Evolutionary conservation across 176 grass and related monocot genomes (phyloP).

Genomic region (Oryza australiensis): DNA sequence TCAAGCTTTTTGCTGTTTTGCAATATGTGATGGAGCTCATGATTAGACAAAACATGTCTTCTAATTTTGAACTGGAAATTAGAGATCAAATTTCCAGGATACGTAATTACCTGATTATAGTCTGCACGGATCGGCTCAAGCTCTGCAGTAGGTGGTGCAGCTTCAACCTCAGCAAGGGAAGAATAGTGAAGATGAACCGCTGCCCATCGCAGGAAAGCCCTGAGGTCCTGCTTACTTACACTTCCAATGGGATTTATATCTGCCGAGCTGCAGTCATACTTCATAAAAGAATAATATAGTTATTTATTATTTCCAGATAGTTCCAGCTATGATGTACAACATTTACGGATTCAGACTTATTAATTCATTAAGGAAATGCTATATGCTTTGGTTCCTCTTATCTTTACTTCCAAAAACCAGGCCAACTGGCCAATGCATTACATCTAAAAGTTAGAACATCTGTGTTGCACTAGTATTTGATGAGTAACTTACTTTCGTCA

Average conservation of each 20-base stretch:
- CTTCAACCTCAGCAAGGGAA: slow-evolving; percentile 92
- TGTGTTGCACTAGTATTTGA: background rate
- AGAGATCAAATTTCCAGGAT: background rate
- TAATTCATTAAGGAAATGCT: background rate
- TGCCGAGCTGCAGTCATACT: slow-evolving; percentile 99
- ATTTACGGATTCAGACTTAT: background rate
- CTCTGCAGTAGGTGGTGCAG: slow-evolving; percentile 95
- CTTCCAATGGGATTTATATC: slow-evolving; percentile 99
- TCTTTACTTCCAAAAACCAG: background rate
- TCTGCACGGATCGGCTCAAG: slow-evolving; percentile 85
- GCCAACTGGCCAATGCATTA: background rate
- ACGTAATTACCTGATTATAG: slow-evolving; percentile 71
- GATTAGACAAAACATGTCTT: background rate
- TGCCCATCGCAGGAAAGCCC: slow-evolving; percentile 86
- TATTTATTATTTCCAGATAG: background rate
- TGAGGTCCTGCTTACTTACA: slow-evolving; percentile 94
- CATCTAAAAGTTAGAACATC: background rate
- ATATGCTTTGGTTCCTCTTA: background rate
- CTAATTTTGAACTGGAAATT: slow-evolving; percentile 6
- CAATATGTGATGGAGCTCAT: background rate
- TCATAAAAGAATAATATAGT: slow-evolving; percentile 16
- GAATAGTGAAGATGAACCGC: slow-evolving; percentile 84
- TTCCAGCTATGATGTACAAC: background rate
- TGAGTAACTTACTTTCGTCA: slow-evolving; percentile 77
- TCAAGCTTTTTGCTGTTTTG: background rate